Evolutionary conservation across 1,284 basidiomycete species (phyloP).

Genomic region (Ustilago nuda): DNA sequence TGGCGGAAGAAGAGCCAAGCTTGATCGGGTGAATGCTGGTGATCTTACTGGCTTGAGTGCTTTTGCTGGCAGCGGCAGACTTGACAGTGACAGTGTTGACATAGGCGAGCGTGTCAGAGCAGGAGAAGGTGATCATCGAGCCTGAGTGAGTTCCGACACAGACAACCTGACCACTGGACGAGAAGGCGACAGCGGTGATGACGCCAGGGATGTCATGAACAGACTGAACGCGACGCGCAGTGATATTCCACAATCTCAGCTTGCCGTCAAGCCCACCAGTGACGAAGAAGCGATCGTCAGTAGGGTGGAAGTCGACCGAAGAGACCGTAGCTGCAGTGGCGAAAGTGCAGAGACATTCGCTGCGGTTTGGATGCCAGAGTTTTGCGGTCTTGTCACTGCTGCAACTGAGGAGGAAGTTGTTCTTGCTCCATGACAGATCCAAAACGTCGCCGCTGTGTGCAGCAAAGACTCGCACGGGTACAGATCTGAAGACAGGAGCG

Average conservation of each 20-base stretch:
- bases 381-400: slow-evolving; percentile 70
- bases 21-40: slow-evolving; percentile 66
- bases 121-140: slow-evolving; percentile 62
- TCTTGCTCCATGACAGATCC: slow-evolving; percentile 70
- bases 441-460: slow-evolving; percentile 69
- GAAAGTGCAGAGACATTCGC: slow-evolving; percentile 69
- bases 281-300: slow-evolving; percentile 70
- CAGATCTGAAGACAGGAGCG: slow-evolving; percentile 49
- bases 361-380: slow-evolving; percentile 69
- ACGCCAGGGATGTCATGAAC: slow-evolving; percentile 66
- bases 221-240: slow-evolving; percentile 49
- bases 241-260: slow-evolving; percentile 69
- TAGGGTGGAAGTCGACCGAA: slow-evolving; percentile 66
- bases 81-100: slow-evolving; percentile 62
- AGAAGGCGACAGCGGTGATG: slow-evolving; percentile 69
- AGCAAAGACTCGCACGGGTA: slow-evolving; percentile 63
- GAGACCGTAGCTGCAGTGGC: slow-evolving; percentile 70
- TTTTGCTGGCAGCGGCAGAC: slow-evolving; percentile 64
- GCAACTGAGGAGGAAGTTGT: slow-evolving; percentile 70
- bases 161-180: slow-evolving; percentile 63
- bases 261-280: slow-evolving; percentile 70
- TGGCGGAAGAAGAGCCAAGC: slow-evolving; percentile 18
- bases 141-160: slow-evolving; percentile 69
- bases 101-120: slow-evolving; percentile 62
- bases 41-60: slow-evolving; percentile 68